Percentiles rank a stretch among this genome's conserved stretches.
Evolutionary conservation across 345 rosid genomes (phyloP).

Genomic region (Lepidium africanum): DNA sequence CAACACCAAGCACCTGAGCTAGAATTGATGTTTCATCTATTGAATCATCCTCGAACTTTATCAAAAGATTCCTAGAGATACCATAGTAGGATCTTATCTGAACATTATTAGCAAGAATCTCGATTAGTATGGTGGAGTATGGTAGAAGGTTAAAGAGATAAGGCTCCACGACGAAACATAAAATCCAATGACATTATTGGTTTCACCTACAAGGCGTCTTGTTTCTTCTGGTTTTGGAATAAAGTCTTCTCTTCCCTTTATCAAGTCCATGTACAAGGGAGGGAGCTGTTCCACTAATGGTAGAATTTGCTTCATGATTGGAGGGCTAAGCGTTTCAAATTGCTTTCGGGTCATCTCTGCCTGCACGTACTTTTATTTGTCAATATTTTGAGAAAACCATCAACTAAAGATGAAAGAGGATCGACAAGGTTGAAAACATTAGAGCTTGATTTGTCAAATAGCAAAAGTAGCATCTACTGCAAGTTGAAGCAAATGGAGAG

Average conservation of each 20-base stretch:
- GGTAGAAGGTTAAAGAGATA: not conserved
- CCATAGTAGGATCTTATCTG: constrained; percentile 96
- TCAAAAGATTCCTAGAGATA: constrained; percentile 79
- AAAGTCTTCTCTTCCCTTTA: constrained; percentile 92
- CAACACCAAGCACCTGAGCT: constrained; percentile 87
- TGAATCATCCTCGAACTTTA: constrained; percentile 78
- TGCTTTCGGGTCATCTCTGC: constrained; percentile 95
- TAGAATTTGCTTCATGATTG: constrained; percentile 90
- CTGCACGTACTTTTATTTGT: constrained; percentile 36
- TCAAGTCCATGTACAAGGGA: constrained; percentile 90
- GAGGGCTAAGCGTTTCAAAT: constrained; percentile 83
- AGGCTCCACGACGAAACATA: not conserved
- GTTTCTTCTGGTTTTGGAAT: constrained; percentile 96
- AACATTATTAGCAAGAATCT: constrained; percentile 10
- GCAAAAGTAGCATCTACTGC: not conserved
- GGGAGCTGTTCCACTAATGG: constrained; percentile 96
- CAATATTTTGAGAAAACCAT: not conserved
- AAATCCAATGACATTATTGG: not conserved
- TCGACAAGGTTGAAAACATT: not conserved
- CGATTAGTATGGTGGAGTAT: not conserved
- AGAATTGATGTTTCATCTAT: constrained; percentile 83
- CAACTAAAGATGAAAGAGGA: not conserved
- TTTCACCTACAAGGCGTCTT: constrained; percentile 73
- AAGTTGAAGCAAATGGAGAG: not conserved
- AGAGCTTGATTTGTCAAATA: not conserved